Evolutionary conservation across 495 filamentous ascomycete species (phyloP), one percentile per base, ranked within the genome.

Genomic region (Sporormia fimetaria): DNA sequence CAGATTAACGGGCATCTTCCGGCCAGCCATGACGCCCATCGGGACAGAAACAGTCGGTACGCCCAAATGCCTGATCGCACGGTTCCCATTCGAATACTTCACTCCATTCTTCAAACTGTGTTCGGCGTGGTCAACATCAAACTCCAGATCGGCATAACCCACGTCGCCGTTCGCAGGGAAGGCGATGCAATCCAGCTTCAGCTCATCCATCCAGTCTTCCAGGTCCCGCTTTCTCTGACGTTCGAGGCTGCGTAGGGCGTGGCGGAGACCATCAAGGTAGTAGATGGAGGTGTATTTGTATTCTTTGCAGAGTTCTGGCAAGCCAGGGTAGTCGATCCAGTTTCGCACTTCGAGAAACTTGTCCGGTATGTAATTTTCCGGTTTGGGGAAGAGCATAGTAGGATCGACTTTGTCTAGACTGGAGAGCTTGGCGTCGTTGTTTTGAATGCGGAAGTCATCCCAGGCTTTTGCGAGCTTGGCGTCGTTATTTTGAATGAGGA

Each of bases 161-260:
- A 62, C 54, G 30, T 62, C 59, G 21, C 55, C 60, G 29, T 49
- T 46, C 3, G 57, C 48, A 2, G 59, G 60, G 26, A 58, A 62
- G 1, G 53, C 54, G 16, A 57, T 47, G 14, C 46, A 30, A 32
- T 60, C 57, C 18, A 55, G 40, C 7, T 40, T 33, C 2, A 40
- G 16, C 6, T 18, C 9, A 26, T 51, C 48, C 40, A 63, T 37
- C 56, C 59, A 63, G 28, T 53, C 51, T 32, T 63, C 57, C 7
- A 62, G 37, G 27, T 57, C 49, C 4, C 47, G 37, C 36, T 62
- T 59, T 4, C 58, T 54, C 42, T 49, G 41, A 3, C 37, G 42
- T 42, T 61, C 61, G 14, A 64, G 52, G 18, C 35, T 38, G 25
- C 39, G 26, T 0, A 64, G 38, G 2, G 57, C 58, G 23, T 38